phyloP scores from a whole-genome alignment of 305 asterid genomes.

The Ajuga reptans region DNA sequence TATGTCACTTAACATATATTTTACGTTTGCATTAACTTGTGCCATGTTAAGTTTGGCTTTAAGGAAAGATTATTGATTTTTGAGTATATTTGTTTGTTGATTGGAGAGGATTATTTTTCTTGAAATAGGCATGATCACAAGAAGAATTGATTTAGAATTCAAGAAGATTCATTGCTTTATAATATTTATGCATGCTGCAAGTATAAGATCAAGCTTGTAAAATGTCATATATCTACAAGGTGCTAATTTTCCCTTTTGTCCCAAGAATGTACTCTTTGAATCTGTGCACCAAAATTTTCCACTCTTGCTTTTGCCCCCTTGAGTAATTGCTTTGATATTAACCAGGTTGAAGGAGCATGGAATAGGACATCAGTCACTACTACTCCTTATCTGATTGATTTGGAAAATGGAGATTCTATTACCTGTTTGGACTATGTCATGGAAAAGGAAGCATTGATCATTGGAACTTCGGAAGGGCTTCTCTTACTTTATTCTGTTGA shows the following conservation, averaged over 20 bases:
- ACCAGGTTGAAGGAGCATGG: constrained; percentile 48
- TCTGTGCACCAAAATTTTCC: neutral
- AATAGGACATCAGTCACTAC: constrained; percentile 28
- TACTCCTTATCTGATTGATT: constrained; percentile 41
- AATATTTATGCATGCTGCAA: neutral
- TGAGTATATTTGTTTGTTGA: neutral
- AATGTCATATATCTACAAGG: neutral
- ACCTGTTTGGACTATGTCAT: constrained; percentile 76
- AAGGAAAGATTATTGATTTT: neutral
- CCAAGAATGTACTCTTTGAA: neutral
- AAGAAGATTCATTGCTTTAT: neutral
- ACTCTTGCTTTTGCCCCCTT: neutral
- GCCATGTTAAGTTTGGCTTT: neutral
- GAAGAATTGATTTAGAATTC: neutral
- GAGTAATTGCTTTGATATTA: constrained; percentile 6
- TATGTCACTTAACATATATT: neutral
- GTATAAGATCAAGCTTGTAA: neutral
- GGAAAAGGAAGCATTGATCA: constrained; percentile 86
- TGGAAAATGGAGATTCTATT: constrained; percentile 69
- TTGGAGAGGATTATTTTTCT: neutral
- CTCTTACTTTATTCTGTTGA: constrained; percentile 58
- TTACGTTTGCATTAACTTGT: neutral
- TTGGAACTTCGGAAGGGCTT: constrained; percentile 72
- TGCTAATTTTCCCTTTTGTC: neutral
- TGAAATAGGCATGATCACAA: neutral